Conservation (phyloP, 164 flowering plant species). For the Tetrastigma voinierianum region DNA sequence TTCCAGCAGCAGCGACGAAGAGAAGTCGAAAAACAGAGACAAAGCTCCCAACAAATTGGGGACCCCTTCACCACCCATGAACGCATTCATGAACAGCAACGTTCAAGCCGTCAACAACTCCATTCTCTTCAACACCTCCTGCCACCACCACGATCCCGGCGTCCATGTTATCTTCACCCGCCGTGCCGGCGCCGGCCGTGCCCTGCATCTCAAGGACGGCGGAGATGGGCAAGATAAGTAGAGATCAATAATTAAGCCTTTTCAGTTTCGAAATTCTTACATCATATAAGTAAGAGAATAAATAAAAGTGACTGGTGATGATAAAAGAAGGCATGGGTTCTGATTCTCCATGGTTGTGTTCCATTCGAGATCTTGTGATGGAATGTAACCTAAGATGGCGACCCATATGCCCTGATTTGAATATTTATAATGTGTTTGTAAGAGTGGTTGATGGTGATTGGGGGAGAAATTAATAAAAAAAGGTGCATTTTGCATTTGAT, state of each 20-base stretch:
- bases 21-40: conserved; percentile 5
- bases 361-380: conserved; percentile 6
- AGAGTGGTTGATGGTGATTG: no score
- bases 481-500: neutral
- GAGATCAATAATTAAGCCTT: conserved; percentile 1
- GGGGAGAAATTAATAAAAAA: neutral
- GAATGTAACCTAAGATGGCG: neutral
- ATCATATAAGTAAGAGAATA: neutral
- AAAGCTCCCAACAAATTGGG: no score
- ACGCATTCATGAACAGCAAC: conserved; percentile 63
- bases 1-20: conserved; percentile 17
- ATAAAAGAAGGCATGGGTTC: conserved; percentile 9
- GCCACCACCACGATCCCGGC: conserved; percentile 59
- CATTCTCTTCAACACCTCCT: conserved; percentile 34
- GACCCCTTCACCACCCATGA: conserved; percentile 20
- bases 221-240: conserved; percentile 12
- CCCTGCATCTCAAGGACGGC: conserved; percentile 18
- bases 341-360: conserved; percentile 16
- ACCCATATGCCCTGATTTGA: neutral
- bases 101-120: conserved; percentile 73
- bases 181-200: conserved; percentile 22
- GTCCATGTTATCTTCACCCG: conserved; percentile 47
- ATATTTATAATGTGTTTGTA: no score
- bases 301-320: neutral
- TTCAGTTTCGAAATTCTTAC: neutral